phyloP scores from a whole-genome alignment of 2,329 filamentous ascomycete genomes.

The Fusarium setosum region DNA sequence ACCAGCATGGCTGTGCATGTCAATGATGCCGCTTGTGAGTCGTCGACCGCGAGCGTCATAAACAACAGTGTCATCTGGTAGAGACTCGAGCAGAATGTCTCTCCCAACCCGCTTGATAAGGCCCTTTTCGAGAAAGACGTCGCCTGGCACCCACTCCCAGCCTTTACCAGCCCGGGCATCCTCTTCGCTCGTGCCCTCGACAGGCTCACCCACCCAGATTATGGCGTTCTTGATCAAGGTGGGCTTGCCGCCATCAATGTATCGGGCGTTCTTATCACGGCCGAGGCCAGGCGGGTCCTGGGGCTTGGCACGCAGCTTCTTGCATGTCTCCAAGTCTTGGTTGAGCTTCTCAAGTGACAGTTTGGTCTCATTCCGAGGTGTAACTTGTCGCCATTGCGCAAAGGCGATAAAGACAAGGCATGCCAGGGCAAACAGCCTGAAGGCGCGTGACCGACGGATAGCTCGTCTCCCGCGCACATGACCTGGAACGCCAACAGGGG shows the following conservation, averaged over 20 bases:
- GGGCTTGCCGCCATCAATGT: slow-evolving; percentile 66
- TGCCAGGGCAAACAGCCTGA: slow-evolving; percentile 57
- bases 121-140: slow-evolving; percentile 70
- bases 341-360: slow-evolving; percentile 66
- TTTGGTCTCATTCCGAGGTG: slow-evolving; percentile 42
- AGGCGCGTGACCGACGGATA: slow-evolving; percentile 56
- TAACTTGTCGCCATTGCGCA: slow-evolving; percentile 59
- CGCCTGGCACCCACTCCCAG: slow-evolving; percentile 69
- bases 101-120: slow-evolving; percentile 66
- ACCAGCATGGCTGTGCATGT: slow-evolving; percentile 78
- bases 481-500: slow-evolving; percentile 26
- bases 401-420: slow-evolving; percentile 64
- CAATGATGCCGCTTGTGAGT: slow-evolving; percentile 75
- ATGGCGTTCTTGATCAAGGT: slow-evolving; percentile 75
- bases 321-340: slow-evolving; percentile 66
- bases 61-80: slow-evolving; percentile 61
- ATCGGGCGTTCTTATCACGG: slow-evolving; percentile 70
- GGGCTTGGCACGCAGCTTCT: slow-evolving; percentile 64
- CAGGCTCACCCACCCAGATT: slow-evolving; percentile 74
- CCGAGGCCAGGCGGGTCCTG: slow-evolving; percentile 66
- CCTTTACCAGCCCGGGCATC: slow-evolving; percentile 69
- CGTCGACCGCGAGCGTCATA: slow-evolving; percentile 70
- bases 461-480: slow-evolving; percentile 40
- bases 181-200: slow-evolving; percentile 58
- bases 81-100: slow-evolving; percentile 53